A percentile compares a stretch with the other conserved stretches of the same genome.
These are phyloP conservation scores for Emmonsiellopsis sp. DNA, from an alignment of 2,329 filamentous ascomycete genomes.

Conservation along the genomic window DNA sequence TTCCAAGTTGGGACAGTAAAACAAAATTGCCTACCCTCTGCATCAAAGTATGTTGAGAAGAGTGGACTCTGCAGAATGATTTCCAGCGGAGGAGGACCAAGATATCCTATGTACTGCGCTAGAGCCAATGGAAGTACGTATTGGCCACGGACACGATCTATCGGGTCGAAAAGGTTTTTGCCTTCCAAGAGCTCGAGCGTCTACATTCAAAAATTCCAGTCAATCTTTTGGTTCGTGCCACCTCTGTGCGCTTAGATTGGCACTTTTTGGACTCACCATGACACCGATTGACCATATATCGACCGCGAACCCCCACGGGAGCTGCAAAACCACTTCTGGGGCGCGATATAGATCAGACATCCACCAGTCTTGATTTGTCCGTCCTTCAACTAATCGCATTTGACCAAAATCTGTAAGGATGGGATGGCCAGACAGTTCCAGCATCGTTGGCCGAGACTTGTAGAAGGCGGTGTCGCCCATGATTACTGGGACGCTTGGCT, in stretches of 20 bases:
- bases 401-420: constrained; percentile 20
- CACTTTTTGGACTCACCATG: constrained; percentile 13
- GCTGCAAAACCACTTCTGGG: constrained; percentile 15
- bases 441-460: constrained; percentile 5
- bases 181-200: constrained; percentile 21
- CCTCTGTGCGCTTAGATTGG: not conserved
- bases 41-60: constrained; percentile 16
- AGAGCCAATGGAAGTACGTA: constrained; percentile 20
- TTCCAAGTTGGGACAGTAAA: not conserved
- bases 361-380: constrained; percentile 12
- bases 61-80: constrained; percentile 16
- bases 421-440: constrained; percentile 9
- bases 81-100: constrained; percentile 17
- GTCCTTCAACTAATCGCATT: constrained; percentile 6
- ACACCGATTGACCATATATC: constrained; percentile 20
- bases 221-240: too few relatives aligned
- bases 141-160: constrained; percentile 16
- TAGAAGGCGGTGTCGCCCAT: constrained; percentile 6
- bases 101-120: constrained; percentile 21
- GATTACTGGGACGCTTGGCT: constrained; percentile 7
- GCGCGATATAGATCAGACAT: constrained; percentile 20
- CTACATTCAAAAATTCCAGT: too few relatives aligned
- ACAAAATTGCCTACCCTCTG: constrained; percentile 1
- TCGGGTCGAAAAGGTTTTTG: constrained; percentile 19
- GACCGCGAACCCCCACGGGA: constrained; percentile 16